Conservation (phyloP, 2,329 filamentous ascomycete genomes). For the Fusarium tuaranense region DNA sequence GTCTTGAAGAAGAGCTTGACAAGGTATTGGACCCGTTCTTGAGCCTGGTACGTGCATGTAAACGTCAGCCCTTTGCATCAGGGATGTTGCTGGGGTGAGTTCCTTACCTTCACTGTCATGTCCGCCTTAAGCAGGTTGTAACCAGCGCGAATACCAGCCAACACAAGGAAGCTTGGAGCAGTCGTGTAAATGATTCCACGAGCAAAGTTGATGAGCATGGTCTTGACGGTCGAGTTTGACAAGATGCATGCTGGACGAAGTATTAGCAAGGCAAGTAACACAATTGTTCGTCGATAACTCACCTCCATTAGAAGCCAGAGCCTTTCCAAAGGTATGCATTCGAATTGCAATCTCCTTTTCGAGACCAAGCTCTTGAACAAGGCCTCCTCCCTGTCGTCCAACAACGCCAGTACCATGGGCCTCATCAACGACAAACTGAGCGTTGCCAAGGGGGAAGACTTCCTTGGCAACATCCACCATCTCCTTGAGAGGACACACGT, state of each 20-base stretch:
- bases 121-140: constrained; percentile 29
- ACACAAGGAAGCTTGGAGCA: constrained; percentile 33
- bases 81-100: not conserved
- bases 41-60: constrained; percentile 14
- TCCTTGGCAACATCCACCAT: constrained; percentile 51
- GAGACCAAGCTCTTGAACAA: constrained; percentile 62
- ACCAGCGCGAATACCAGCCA: constrained; percentile 36
- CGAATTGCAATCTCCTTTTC: constrained; percentile 61
- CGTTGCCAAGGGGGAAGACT: constrained; percentile 51
- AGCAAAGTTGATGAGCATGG: constrained; percentile 35
- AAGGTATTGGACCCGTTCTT: constrained; percentile 38
- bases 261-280: not conserved
- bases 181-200: constrained; percentile 34
- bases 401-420: constrained; percentile 65
- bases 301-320: constrained; percentile 55
- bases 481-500: constrained; percentile 53
- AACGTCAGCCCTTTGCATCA: not conserved
- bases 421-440: constrained; percentile 67
- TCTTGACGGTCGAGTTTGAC: constrained; percentile 29
- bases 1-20: constrained; percentile 44
- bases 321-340: constrained; percentile 66
- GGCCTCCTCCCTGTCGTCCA: constrained; percentile 60
- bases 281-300: not conserved
- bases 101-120: constrained; percentile 17
- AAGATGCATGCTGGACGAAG: constrained; percentile 32